Conservation (phyloP, 129 eudicot genomes). For the sunflower (Helianthus annuus) region DNA sequence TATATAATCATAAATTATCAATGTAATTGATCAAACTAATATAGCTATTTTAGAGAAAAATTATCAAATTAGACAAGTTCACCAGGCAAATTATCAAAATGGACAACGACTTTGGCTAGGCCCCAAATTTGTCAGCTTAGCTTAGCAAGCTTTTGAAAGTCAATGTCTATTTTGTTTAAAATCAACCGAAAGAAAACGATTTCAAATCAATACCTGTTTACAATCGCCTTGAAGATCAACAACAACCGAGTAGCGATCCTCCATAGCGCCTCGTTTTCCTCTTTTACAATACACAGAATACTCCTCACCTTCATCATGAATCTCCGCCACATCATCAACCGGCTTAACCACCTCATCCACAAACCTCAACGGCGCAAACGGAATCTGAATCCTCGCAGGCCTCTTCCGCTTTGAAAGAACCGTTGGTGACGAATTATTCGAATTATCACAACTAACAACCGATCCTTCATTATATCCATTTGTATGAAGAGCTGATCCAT, state of each 20-base stretch:
- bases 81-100: too few species aligned
- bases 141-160: too few species aligned
- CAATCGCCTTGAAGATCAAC: constrained; percentile 53
- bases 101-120: too few species aligned
- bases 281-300: constrained; percentile 76
- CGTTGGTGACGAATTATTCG: constrained; percentile 29
- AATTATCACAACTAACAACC: constrained; percentile 24
- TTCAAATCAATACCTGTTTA: constrained; percentile 58
- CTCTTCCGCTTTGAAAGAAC: constrained; percentile 68
- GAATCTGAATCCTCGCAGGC: constrained; percentile 68
- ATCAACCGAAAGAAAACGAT: not conserved
- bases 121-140: too few species aligned
- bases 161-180: too few species aligned
- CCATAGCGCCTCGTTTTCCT: constrained; percentile 73
- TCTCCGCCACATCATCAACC: constrained; percentile 50
- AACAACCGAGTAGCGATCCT: constrained; percentile 72
- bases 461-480: constrained; percentile 21
- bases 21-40: not conserved
- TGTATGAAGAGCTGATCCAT: constrained; percentile 26
- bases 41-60: not conserved
- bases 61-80: too few species aligned
- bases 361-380: constrained; percentile 40
- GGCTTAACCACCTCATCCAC: constrained; percentile 23
- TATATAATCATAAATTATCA: constrained; percentile 38
- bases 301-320: constrained; percentile 68